These are phyloP conservation scores for Pelargonium citronellum DNA, from an alignment of 441 rosid species.

Conservation along the genomic window DNA sequence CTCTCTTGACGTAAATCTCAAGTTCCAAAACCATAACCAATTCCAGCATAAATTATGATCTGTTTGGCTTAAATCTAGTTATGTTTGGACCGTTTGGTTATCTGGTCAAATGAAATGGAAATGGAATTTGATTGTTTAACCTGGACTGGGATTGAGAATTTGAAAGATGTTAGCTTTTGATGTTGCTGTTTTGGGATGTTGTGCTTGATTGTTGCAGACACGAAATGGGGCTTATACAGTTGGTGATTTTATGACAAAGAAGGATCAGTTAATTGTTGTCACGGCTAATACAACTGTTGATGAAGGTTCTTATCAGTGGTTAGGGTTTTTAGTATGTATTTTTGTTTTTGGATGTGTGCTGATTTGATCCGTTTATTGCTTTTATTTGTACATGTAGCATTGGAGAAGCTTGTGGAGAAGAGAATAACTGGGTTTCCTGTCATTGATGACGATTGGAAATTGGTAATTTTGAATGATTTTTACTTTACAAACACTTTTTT, in stretches of 20 bases:
- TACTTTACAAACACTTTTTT: not conserved
- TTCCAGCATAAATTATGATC: not conserved
- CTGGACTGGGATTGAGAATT: too few relatives aligned
- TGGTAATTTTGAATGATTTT: slow-evolving; percentile 31
- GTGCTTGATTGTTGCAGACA: not conserved
- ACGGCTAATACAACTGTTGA: not conserved
- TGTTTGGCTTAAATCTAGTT: not conserved
- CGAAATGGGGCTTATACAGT: not conserved
- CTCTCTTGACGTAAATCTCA: too few relatives aligned
- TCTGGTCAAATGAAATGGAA: too few relatives aligned
- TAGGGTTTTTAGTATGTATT: too few relatives aligned
- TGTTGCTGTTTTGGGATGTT: not conserved
- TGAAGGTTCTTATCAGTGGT: not conserved
- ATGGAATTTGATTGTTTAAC: too few relatives aligned
- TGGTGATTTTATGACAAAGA: not conserved
- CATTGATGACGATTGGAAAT: slow-evolving; percentile 73
- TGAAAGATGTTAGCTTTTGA: too few relatives aligned
- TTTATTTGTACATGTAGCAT: slow-evolving; percentile 29
- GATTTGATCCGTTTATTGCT: not conserved
- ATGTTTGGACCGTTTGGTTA: not conserved
- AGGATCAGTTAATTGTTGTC: not conserved
- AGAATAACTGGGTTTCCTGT: slow-evolving; percentile 93
- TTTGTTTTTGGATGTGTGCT: too few relatives aligned
- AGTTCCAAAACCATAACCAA: too few relatives aligned
- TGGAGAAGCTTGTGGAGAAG: slow-evolving; percentile 62